phyloP scores from a whole-genome alignment of 768 basidiomycete genomes.

The Kwoniella dendrophila region DNA sequence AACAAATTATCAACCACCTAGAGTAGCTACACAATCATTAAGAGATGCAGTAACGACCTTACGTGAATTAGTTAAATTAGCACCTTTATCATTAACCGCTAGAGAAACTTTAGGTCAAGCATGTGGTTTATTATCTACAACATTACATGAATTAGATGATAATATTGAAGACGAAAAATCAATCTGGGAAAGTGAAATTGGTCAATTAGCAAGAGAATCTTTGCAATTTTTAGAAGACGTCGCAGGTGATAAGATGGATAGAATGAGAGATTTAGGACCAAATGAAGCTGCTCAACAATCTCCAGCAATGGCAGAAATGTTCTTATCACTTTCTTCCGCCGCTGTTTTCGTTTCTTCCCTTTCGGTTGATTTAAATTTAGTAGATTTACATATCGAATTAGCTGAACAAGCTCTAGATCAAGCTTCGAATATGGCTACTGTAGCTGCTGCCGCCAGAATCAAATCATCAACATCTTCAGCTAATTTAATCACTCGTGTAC shows the following conservation, averaged over 20 bases:
- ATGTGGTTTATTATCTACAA: constrained; percentile 39
- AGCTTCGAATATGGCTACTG: constrained; percentile 51
- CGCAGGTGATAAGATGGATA: constrained; percentile 47
- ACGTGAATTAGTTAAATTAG: constrained; percentile 37
- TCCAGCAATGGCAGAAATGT: constrained; percentile 47
- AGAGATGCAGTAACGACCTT: constrained; percentile 34
- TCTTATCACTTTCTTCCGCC: constrained; percentile 43
- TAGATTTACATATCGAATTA: constrained; percentile 48
- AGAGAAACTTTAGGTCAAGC: constrained; percentile 46
- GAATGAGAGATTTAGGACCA: constrained; percentile 28
- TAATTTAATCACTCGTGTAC: constrained; percentile 50
- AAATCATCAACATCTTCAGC: constrained; percentile 41
- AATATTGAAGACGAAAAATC: constrained; percentile 32
- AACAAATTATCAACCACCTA: constrained; percentile 44
- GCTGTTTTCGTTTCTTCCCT: constrained; percentile 44
- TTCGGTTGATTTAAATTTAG: constrained; percentile 32
- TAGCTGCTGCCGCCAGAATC: constrained; percentile 38
- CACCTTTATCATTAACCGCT: constrained; percentile 41
- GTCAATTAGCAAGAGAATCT: constrained; percentile 46
- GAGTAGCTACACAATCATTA: constrained; percentile 37
- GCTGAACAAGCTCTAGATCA: constrained; percentile 54
- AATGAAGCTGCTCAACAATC: constrained; percentile 33
- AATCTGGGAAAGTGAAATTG: constrained; percentile 49
- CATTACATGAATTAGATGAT: constrained; percentile 45
- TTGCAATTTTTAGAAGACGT: constrained; percentile 47